These are phyloP conservation scores for Xylariaceae sp. DNA, from an alignment of 2,329 filamentous ascomycete genomes.

Conservation along the genomic window DNA sequence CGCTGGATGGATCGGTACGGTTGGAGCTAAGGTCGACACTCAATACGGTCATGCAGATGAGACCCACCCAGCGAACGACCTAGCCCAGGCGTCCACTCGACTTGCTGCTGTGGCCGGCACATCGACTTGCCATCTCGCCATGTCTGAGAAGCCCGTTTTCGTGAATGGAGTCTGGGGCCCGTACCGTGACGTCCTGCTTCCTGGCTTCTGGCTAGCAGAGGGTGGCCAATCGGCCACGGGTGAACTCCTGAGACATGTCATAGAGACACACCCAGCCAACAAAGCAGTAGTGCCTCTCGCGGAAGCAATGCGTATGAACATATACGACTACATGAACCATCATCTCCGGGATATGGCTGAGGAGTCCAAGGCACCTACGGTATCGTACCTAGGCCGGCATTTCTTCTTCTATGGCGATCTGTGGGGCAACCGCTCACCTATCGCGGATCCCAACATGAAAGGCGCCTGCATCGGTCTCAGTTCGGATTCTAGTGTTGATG, in stretches of 20 bases:
- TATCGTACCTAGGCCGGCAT: constrained; percentile 87
- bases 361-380: constrained; percentile 69
- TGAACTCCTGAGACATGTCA: constrained; percentile 88
- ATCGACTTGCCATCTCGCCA: constrained; percentile 94
- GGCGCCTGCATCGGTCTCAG: constrained; percentile 86
- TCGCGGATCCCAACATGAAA: constrained; percentile 92
- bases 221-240: constrained; percentile 96
- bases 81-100: constrained; percentile 89
- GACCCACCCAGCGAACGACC: constrained; percentile 74
- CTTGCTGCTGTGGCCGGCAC: constrained; percentile 94
- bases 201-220: constrained; percentile 94
- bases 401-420: constrained; percentile 99
- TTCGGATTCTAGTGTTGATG: constrained; percentile 83
- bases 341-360: constrained; percentile 78
- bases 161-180: constrained; percentile 96
- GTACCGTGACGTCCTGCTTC: constrained; percentile 90
- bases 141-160: constrained; percentile 92
- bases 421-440: constrained; percentile 93
- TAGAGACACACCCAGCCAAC: constrained; percentile 93
- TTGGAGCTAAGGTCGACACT: constrained; percentile 91
- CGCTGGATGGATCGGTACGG: constrained; percentile 97
- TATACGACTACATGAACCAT: constrained; percentile 93
- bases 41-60: constrained; percentile 68
- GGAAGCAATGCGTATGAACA: constrained; percentile 80
- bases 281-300: constrained; percentile 78